Base-by-base conservation (phyloP, 176 grass and related monocot species). In the Chrysopogon serrulatus region DNA sequence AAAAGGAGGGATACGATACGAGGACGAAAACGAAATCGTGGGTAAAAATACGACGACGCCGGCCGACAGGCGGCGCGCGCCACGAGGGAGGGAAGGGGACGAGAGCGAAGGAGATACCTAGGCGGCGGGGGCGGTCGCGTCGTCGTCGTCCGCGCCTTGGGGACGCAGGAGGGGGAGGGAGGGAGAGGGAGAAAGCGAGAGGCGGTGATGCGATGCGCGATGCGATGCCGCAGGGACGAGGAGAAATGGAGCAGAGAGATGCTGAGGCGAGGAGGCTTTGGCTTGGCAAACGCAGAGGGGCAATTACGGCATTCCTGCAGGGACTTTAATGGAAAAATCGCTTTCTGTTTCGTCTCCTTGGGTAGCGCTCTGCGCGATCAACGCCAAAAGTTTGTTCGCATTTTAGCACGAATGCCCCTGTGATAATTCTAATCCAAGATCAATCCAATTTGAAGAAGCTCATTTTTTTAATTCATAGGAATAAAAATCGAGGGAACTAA, bases 221-320 rank as follows among this genome's bases (percentile, higher is more conserved):
- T 41, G 35, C 34, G 13, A 21, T 23, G 45, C 15, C 10, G 42
- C 15, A 24, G 43, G 86, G 86, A 88, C 37, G 87, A 7, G 81
- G 82, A 84, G 82, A 84, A 73, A 68, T 75, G 87, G 76, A 89
- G 87, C 76, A 76, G 83, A 74, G 75, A 32, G 32, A 37, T 10
- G 44, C 18, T 14, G 42, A 15, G 39, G 44, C 1, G n/a, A 60
- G 26, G 10, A 4, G 0, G 17, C 54, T 10, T 59, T 11, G 23
- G 4, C 40, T 67, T 4, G 42, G 12, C 41, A 27, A 32, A 15
- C 0, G 23, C 5, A 21, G 37, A 21, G 41, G 12, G 32, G 80
- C 27, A 74, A 67, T 79, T 89, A 19, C 2, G 31, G 14, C 0
- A 27, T 68, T 59, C 10, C 1, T 10, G 27, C 0, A 24, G 64